Conservation (phyloP, 192 early-diverging fungal species). For the Dissophora ornata region DNA sequence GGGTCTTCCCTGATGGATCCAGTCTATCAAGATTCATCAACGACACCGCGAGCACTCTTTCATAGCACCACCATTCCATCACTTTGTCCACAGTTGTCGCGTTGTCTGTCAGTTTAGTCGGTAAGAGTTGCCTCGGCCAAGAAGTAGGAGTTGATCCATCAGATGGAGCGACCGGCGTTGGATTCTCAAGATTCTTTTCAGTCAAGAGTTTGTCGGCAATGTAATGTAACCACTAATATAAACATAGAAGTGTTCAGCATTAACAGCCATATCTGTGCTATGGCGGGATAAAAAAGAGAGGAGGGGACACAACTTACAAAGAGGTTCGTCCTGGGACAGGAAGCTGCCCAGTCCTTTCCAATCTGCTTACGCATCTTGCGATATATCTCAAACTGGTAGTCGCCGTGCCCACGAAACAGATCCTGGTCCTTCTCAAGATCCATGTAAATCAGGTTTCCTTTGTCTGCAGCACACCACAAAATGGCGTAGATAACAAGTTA, state of each 20-base stretch:
- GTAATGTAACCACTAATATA: conserved; percentile 62
- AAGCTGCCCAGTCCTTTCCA: conserved; percentile 57
- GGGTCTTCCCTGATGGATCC: conserved; percentile 7
- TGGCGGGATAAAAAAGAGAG: not conserved
- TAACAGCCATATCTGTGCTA: too few species aligned
- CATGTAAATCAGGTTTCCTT: conserved; percentile 45
- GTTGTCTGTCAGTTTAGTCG: too few species aligned
- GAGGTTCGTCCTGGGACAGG: conserved; percentile 60
- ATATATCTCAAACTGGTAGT: conserved; percentile 81
- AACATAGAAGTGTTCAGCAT: too few species aligned
- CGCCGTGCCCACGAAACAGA: conserved; percentile 57
- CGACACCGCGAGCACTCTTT: conserved; percentile 19
- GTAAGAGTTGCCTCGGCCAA: too few species aligned
- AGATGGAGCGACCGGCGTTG: conserved; percentile 7
- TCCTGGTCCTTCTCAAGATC: conserved; percentile 44
- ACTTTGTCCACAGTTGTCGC: not conserved
- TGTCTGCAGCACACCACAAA: not conserved
- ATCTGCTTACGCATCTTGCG: conserved; percentile 69
- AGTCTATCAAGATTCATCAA: conserved; percentile 19
- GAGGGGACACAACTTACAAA: conserved; percentile 47
- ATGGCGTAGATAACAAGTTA: too few species aligned
- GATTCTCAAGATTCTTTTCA: conserved; percentile 36
- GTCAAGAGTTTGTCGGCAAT: conserved; percentile 59
- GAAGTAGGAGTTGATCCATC: too few species aligned
- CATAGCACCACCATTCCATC: conserved; percentile 29